Evolutionary conservation across 1,284 basidiomycete genomes (phyloP).

Genomic region (Ustilago vetiveriae): DNA sequence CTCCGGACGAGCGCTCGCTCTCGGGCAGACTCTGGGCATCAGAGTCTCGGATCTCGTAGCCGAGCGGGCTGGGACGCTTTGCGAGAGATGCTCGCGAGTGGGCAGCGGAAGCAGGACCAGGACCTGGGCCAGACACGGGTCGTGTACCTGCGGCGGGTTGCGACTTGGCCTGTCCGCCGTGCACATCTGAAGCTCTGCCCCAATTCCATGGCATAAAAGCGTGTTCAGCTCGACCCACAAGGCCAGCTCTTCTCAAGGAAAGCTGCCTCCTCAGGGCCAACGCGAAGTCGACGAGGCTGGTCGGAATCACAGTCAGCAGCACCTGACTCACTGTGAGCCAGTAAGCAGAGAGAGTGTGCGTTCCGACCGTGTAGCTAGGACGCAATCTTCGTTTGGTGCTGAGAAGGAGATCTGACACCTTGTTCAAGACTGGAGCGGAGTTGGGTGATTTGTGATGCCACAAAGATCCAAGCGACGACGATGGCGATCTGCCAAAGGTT

Average conservation of each 20-base stretch:
- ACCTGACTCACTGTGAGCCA: slow-evolving; percentile 46
- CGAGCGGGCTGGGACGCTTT: slow-evolving; percentile 16
- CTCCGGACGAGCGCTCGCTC: slow-evolving; percentile 41
- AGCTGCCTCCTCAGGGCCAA: slow-evolving; percentile 40
- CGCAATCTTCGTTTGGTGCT: slow-evolving; percentile 42
- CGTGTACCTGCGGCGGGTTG: slow-evolving; percentile 1
- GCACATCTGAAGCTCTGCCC: slow-evolving; percentile 11
- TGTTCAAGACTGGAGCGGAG: slow-evolving; percentile 44
- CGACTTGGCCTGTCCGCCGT: slow-evolving; percentile 2
- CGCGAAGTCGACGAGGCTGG: slow-evolving; percentile 38
- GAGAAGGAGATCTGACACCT: slow-evolving; percentile 43
- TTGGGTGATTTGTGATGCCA: slow-evolving; percentile 50
- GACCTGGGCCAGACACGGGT: slow-evolving; percentile 43
- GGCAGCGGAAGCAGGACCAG: slow-evolving; percentile 46
- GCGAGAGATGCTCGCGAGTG: slow-evolving; percentile 46
- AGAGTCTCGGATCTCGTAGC: slow-evolving; percentile 44
- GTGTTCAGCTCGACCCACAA: slow-evolving; percentile 45
- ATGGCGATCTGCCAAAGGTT: slow-evolving; percentile 34
- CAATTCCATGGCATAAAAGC: slow-evolving; percentile 42
- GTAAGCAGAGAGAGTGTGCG: slow-evolving; percentile 27
- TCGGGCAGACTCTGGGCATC: slow-evolving; percentile 40
- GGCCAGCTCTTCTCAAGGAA: slow-evolving; percentile 32
- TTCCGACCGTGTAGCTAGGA: slow-evolving; percentile 45
- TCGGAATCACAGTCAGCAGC: slow-evolving; percentile 38
- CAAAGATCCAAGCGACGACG: slow-evolving; percentile 37